Conservation (phyloP, 805 yeast species). For the Wickerhamomyces chambardii region DNA sequence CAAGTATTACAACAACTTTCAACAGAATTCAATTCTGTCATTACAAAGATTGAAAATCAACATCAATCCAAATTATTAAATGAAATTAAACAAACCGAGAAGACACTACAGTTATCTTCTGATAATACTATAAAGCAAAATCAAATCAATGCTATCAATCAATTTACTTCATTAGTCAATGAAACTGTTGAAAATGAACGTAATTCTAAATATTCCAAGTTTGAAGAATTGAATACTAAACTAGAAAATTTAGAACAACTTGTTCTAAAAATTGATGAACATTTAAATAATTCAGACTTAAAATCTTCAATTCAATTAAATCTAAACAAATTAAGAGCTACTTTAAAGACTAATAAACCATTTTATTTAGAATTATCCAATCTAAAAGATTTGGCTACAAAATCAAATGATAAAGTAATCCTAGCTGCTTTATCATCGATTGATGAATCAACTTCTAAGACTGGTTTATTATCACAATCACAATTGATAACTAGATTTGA, state of each 20-base stretch:
- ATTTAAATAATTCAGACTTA: slow-evolving; percentile 26
- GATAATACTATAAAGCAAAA: slow-evolving; percentile 63
- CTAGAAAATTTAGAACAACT: slow-evolving; percentile 48
- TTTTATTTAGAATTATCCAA: slow-evolving; percentile 12
- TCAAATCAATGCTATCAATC: slow-evolving; percentile 59
- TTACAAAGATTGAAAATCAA: slow-evolving; percentile 47
- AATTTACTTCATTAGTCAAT: slow-evolving; percentile 48
- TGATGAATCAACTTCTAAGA: slow-evolving; percentile 31
- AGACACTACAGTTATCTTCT: slow-evolving; percentile 60
- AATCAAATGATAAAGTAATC: slow-evolving; percentile 35
- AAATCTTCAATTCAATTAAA: slow-evolving; percentile 34
- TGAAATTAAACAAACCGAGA: slow-evolving; percentile 63
- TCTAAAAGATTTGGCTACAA: slow-evolving; percentile 25
- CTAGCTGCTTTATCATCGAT: slow-evolving; percentile 36
- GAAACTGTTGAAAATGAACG: slow-evolving; percentile 66
- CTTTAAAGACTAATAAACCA: slow-evolving; percentile 29
- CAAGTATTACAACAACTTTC: slow-evolving; percentile 51
- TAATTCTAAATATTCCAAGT: slow-evolving; percentile 64
- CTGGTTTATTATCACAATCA: slow-evolving; percentile 44
- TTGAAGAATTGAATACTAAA: slow-evolving; percentile 49
- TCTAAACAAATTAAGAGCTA: slow-evolving; percentile 30
- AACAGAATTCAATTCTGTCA: slow-evolving; percentile 53
- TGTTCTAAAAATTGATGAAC: slow-evolving; percentile 29
- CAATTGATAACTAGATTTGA: slow-evolving; percentile 31
- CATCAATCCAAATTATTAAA: slow-evolving; percentile 45